Conservation (phyloP, 352 stramenopile genomes). For the Pythium insidiosum region DNA sequence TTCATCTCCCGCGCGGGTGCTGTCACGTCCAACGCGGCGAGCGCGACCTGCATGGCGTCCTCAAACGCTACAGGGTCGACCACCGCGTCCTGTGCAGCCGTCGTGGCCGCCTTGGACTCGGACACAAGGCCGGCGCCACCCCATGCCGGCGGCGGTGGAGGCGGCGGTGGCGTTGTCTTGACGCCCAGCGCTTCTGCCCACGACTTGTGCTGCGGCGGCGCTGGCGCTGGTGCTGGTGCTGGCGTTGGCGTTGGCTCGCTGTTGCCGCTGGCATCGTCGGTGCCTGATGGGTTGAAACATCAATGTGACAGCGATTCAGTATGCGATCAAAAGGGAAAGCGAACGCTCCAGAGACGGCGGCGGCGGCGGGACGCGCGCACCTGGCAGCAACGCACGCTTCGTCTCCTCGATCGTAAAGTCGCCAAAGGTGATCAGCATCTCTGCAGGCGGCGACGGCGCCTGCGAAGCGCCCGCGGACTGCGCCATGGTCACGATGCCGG, state of each 20-base stretch:
- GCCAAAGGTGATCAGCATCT: conserved; percentile 56
- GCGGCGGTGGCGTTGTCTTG: conserved; percentile 16
- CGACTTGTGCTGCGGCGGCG: conserved; percentile 28
- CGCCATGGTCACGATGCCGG: conserved; percentile 3
- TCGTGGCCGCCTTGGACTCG: too few relatives aligned
- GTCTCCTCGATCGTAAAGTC: conserved; percentile 76
- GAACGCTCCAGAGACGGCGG: too few relatives aligned
- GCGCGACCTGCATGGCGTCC: conserved; percentile 53
- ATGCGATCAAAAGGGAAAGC: too few relatives aligned
- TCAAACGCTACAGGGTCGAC: conserved; percentile 38
- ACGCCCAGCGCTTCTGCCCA: conserved; percentile 51
- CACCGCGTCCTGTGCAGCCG: neutral
- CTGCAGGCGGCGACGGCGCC: neutral
- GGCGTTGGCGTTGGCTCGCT: neutral
- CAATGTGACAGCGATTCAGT: too few relatives aligned
- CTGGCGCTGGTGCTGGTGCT: neutral
- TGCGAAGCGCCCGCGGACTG: conserved; percentile 17
- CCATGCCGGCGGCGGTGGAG: conserved; percentile 12
- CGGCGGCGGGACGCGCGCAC: too few relatives aligned
- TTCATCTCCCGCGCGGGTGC: conserved; percentile 75
- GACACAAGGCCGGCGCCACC: too few relatives aligned
- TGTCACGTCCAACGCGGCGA: conserved; percentile 41
- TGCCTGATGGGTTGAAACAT: conserved; percentile 10
- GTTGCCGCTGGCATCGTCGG: neutral
- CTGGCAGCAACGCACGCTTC: conserved; percentile 14